A percentile compares a stretch with the other conserved stretches of the same genome.
Conservation (phyloP, 768 basidiomycete genomes). For the Saitozyma podzolica region DNA sequence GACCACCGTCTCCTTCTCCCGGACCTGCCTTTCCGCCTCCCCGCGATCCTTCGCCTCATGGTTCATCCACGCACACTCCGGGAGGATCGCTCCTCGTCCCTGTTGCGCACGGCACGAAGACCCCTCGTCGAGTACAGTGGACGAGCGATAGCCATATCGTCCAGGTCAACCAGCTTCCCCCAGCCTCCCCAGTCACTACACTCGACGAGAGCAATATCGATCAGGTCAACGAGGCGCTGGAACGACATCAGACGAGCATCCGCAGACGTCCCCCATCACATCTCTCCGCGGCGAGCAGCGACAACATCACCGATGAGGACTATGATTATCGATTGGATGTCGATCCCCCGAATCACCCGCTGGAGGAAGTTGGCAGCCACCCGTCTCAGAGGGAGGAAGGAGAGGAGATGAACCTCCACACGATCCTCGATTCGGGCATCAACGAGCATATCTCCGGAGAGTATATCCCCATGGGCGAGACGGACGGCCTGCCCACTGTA, state of each 20-base stretch:
- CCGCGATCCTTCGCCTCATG: too few relatives aligned
- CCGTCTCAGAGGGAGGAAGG: constrained; percentile 15
- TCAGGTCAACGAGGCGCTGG: constrained; percentile 31
- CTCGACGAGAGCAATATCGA: constrained; percentile 42
- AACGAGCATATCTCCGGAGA: constrained; percentile 33
- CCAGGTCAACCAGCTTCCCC: constrained; percentile 22
- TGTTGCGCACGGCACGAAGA: constrained; percentile 20
- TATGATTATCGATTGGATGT: constrained; percentile 51
- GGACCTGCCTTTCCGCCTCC: too few relatives aligned
- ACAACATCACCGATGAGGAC: constrained; percentile 38
- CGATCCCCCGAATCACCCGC: constrained; percentile 26
- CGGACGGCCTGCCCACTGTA: constrained; percentile 63
- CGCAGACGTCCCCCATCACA: constrained; percentile 2
- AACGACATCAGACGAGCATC: constrained; percentile 26
- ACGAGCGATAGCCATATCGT: constrained; percentile 45
- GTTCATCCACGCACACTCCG: too few relatives aligned
- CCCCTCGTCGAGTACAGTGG: constrained; percentile 49
- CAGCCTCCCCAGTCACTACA: constrained; percentile 20
- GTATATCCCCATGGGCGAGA: constrained; percentile 66
- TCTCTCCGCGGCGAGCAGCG: constrained; percentile 8
- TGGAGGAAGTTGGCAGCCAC: constrained; percentile 17
- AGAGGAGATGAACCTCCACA: constrained; percentile 15
- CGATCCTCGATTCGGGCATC: constrained; percentile 24
- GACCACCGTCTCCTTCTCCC: too few relatives aligned
- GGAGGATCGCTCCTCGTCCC: too few relatives aligned